Evolutionary conservation across 2,329 filamentous ascomycete species (phyloP), one percentile per base, ranked within the genome.

Genomic region (Ampelomyces quisqualis): DNA sequence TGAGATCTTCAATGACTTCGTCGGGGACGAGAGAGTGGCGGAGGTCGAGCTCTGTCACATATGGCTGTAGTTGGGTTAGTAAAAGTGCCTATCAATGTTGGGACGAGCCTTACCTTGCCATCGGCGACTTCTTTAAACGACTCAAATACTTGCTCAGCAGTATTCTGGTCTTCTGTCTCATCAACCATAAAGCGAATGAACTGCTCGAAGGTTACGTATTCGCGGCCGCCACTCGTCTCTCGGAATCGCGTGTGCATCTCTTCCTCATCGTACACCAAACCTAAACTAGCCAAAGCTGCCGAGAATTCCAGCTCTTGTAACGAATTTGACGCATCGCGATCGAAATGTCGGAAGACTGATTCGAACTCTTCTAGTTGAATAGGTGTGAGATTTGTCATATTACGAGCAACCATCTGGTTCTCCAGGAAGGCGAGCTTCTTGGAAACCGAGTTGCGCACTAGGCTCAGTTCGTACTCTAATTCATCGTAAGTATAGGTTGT

Each of bases 181-280:
- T 95, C 89, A 33, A 98, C 93, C 93, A 98, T 98, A 77, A 98
- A 98, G 26, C 88, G 84, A 67, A 98, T 98, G 65, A 98, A 98
- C 70, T 97, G 91, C 73, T 98, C 93, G 64, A 98, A 98, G 4
- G 88, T 93, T 36, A 98, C 93, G 52, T 86, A 81, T 68, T 84
- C 86, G 52, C 76, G 80, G 23, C 82, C 89, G 24, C 80, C 82
- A 49, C 88, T 90, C n/a, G 90, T 94, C 38, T 91, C 86, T 35
- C 86, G 64, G 70, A 96, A 98, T 57, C 91, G 91, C 38, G 91
- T 85, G 67, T 97, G 91, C 93, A 97, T 98, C 74, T 98, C 93
- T 18, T 91, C 85, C 66, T 97, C 93, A 55, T 94, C 93, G 63
- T 97, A 98, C 4, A 97, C 93, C 5, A 98, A 77, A 1, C 93